phyloP scores from a whole-genome alignment of 163 green algal species.

The Chlamydomonas reinhardtii region DNA sequence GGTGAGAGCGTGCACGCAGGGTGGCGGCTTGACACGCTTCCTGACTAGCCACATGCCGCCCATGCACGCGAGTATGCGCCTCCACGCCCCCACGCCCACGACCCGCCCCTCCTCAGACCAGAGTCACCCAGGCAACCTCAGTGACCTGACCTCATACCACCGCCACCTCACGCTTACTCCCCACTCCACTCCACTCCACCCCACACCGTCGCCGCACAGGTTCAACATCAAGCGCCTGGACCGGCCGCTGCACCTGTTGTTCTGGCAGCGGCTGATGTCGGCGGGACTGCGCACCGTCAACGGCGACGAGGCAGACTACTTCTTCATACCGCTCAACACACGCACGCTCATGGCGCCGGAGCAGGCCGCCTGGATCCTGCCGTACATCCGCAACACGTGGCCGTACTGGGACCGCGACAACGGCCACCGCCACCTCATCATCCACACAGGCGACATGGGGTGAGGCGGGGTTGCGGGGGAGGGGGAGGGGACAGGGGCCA shows the following conservation, averaged over 20 bases:
- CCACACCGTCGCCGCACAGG: neutral
- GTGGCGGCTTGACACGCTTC: too few relatives aligned
- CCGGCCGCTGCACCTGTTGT: conserved; percentile 50
- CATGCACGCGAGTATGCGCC: too few relatives aligned
- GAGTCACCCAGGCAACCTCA: too few relatives aligned
- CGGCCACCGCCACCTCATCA: conserved; percentile 39
- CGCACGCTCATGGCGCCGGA: neutral
- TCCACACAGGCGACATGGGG: conserved; percentile 48
- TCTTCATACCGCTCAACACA: conserved; percentile 49
- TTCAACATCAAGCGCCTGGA: conserved; percentile 51
- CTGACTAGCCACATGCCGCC: too few relatives aligned
- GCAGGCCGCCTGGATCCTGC: conserved; percentile 3
- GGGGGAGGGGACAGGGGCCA: too few relatives aligned
- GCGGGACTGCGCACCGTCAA: conserved; percentile 26
- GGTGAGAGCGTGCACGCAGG: too few relatives aligned
- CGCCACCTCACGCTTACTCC: too few relatives aligned
- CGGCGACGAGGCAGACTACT: conserved; percentile 42
- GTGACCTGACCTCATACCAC: too few relatives aligned
- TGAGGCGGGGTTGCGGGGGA: neutral
- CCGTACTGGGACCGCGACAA: conserved; percentile 12
- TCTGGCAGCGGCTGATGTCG: conserved; percentile 55
- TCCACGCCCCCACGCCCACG: too few relatives aligned
- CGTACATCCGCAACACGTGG: conserved; percentile 38
- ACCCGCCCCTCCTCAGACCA: too few relatives aligned
- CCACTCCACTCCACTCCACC: too few relatives aligned